phyloP scores from a whole-genome alignment of 140 eudicot genomes.

The Senecio squalidus region DNA sequence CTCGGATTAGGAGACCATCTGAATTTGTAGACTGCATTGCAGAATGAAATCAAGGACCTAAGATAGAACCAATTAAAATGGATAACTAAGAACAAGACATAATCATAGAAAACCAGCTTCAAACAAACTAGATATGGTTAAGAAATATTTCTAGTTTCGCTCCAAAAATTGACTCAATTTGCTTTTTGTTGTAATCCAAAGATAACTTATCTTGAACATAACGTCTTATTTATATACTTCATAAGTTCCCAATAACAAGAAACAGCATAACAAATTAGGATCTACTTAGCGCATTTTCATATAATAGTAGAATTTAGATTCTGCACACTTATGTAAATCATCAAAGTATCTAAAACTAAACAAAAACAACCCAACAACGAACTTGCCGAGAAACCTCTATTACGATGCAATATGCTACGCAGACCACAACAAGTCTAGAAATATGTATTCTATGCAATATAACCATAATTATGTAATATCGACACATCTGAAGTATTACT shows the following conservation, averaged over 20 bases:
- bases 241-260: slow-evolving; percentile 5
- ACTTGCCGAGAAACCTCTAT: background rate
- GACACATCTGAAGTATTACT: no score
- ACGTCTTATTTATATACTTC: background rate
- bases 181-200: background rate
- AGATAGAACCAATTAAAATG: background rate
- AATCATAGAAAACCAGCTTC: slow-evolving; percentile 10
- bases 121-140: background rate
- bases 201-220: no score
- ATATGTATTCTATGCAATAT: no score
- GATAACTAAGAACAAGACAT: slow-evolving; percentile 10
- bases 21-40: no score
- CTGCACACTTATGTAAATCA: background rate
- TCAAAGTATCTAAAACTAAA: background rate
- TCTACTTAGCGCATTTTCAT: background rate
- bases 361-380: no score
- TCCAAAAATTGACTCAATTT: background rate
- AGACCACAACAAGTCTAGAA: no score
- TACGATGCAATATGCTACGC: background rate
- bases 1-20: no score
- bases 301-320: background rate
- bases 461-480: no score
- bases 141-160: background rate
- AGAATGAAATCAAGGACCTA: no score
- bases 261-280: background rate